phyloP scores from a whole-genome alignment of 2,329 filamentous ascomycete species.

The Phyllosticta citrichinensis region DNA sequence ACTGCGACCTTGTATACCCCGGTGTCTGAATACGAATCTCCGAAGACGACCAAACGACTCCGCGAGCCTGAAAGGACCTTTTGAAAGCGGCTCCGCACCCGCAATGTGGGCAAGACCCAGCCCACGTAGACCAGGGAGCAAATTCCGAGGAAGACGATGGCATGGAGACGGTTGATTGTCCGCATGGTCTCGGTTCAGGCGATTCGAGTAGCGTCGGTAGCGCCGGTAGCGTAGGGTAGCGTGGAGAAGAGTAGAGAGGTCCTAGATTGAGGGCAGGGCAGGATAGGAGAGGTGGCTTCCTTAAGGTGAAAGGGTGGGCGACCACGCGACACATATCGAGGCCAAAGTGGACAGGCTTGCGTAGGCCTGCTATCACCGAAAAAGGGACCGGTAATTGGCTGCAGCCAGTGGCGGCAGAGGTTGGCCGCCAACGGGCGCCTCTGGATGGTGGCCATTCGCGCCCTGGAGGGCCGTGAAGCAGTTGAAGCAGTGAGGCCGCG shows the following conservation, averaged over 20 bases:
- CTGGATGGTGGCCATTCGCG: background rate
- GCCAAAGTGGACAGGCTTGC: background rate
- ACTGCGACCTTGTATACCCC: conserved; percentile 25
- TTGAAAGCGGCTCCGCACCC: conserved; percentile 19
- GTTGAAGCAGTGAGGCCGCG: background rate
- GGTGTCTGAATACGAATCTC: conserved; percentile 30
- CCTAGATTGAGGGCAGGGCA: background rate
- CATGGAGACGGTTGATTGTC: conserved; percentile 22
- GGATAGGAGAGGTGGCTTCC: background rate
- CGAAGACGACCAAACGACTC: conserved; percentile 28
- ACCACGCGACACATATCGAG: background rate
- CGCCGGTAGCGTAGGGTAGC: background rate
- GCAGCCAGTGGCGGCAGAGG: background rate
- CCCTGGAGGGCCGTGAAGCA: background rate
- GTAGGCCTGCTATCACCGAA: background rate
- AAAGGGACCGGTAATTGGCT: background rate
- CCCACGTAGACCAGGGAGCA: conserved; percentile 22
- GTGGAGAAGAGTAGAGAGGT: background rate
- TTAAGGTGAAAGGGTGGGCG: background rate
- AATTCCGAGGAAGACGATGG: conserved; percentile 17
- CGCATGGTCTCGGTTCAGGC: conserved; percentile 17
- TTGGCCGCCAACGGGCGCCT: background rate
- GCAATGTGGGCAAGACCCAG: conserved; percentile 21
- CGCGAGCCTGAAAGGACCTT: conserved; percentile 21
- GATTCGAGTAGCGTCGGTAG: background rate